A percentile compares a stretch with the other conserved stretches of the same genome.
Evolutionary conservation across 805 yeast species (phyloP).

Genomic region (Yamadazyma paraphyllophila): DNA sequence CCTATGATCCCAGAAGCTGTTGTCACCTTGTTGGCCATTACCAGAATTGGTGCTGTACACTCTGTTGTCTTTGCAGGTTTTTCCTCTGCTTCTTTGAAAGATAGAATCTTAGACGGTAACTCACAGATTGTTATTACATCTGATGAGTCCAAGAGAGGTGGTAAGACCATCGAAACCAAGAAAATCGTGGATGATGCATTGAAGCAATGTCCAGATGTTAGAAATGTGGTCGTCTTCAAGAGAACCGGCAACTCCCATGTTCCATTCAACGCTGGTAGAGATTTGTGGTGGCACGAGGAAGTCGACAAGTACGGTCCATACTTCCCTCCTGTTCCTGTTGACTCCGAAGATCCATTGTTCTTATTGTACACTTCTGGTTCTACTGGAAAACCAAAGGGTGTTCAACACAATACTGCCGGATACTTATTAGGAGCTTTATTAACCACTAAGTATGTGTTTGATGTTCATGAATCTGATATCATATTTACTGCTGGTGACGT

Average conservation of each 20-base stretch:
- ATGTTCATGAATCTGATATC: slow-evolving; percentile 83
- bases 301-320: slow-evolving; percentile 76
- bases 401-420: slow-evolving; percentile 93
- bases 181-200: slow-evolving; percentile 95
- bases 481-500: slow-evolving; percentile 97
- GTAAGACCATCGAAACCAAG: slow-evolving; percentile 87
- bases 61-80: slow-evolving; percentile 97
- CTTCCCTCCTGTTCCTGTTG: slow-evolving; percentile 82
- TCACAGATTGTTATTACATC: slow-evolving; percentile 87
- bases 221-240: slow-evolving; percentile 81
- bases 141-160: slow-evolving; percentile 95
- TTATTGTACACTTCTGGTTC: slow-evolving; percentile 96
- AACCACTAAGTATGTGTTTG: slow-evolving; percentile 91
- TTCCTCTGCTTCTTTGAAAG: slow-evolving; percentile 87
- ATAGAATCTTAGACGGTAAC: slow-evolving; percentile 85
- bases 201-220: slow-evolving; percentile 67
- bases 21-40: slow-evolving; percentile 89
- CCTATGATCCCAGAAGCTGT: slow-evolving; percentile 99
- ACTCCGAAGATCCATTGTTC: slow-evolving; percentile 93
- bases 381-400: slow-evolving; percentile 98
- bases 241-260: slow-evolving; percentile 79
- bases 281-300: slow-evolving; percentile 88
- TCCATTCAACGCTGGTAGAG: slow-evolving; percentile 76
- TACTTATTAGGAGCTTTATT: slow-evolving; percentile 89
- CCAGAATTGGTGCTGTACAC: slow-evolving; percentile 92